Evolutionary conservation across 2,329 filamentous ascomycete species (phyloP).

Genomic region (Alternaria atra): DNA sequence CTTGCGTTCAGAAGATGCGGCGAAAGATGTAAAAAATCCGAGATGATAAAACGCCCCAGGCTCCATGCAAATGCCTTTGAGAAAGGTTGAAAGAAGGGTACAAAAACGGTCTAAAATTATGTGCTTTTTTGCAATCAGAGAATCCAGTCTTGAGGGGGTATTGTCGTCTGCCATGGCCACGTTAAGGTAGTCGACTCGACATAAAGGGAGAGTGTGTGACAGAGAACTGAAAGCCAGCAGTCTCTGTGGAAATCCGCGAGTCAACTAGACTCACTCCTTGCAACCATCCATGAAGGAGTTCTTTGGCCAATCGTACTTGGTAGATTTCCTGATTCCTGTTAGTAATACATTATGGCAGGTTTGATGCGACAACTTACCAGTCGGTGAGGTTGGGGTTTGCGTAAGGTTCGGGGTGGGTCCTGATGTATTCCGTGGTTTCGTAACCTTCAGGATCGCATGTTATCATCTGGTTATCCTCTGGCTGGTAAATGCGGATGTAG

Average conservation of each 20-base stretch:
- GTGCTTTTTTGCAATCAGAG: slow-evolving; percentile 35
- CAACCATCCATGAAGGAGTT: slow-evolving; percentile 70
- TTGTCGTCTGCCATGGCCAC: slow-evolving; percentile 41
- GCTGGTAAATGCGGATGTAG: slow-evolving; percentile 76
- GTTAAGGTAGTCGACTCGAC: slow-evolving; percentile 36
- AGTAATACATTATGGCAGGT: slow-evolving; percentile 8
- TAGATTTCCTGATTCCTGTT: slow-evolving; percentile 51
- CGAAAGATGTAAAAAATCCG: slow-evolving; percentile 23
- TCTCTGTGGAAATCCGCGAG: slow-evolving; percentile 17
- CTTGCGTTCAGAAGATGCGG: slow-evolving; percentile 9
- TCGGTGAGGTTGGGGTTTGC: slow-evolving; percentile 69
- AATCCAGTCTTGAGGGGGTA: slow-evolving; percentile 33
- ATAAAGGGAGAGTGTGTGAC: slow-evolving; percentile 23
- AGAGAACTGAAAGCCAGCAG: slow-evolving; percentile 29
- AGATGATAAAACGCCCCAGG: slow-evolving; percentile 27
- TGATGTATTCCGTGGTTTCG: slow-evolving; percentile 73
- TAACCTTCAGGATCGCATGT: slow-evolving; percentile 75
- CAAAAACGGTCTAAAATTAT: slow-evolving; percentile 42
- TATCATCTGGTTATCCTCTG: slow-evolving; percentile 64
- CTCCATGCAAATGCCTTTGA: slow-evolving; percentile 37
- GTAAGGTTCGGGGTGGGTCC: slow-evolving; percentile 68
- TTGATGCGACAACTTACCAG: slow-evolving; percentile 59
- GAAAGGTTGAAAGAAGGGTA: slow-evolving; percentile 16
- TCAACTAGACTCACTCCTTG: slow-evolving; percentile 27
- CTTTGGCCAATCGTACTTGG: slow-evolving; percentile 67